Percentiles rank a stretch among this genome's conserved stretches.
phyloP scores from a whole-genome alignment of 306 rosid species.

The Citrullus amarus region DNA sequence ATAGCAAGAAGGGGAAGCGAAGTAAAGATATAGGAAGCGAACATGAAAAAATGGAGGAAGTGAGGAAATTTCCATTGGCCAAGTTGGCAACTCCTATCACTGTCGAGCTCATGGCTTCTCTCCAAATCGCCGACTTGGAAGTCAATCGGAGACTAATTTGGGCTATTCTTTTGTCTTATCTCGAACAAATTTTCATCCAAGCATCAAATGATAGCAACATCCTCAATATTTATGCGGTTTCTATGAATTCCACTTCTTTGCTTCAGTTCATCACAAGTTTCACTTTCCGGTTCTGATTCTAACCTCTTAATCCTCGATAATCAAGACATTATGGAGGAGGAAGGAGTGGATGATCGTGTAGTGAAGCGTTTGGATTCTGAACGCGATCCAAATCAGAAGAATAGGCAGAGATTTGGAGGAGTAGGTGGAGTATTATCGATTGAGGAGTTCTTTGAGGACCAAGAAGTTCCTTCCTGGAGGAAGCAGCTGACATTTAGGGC shows the following conservation, averaged over 20 bases:
- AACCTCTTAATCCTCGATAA: background rate
- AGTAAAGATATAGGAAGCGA: no score
- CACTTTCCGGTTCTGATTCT: background rate
- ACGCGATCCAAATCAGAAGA: conserved; percentile 17
- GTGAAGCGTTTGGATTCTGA: background rate
- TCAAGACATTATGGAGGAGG: background rate
- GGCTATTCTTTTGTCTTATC: background rate
- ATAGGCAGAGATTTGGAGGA: background rate
- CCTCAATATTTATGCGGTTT: background rate
- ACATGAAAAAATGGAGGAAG: background rate
- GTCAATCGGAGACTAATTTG: background rate
- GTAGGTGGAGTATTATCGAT: conserved; percentile 2
- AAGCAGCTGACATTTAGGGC: conserved; percentile 30
- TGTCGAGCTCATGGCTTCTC: background rate
- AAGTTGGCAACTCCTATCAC: background rate
- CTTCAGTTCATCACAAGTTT: background rate
- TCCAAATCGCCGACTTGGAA: background rate
- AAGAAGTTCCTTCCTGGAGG: conserved; percentile 22
- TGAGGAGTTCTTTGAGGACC: conserved; percentile 22
- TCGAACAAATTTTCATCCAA: background rate
- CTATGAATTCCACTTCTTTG: background rate
- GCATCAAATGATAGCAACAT: background rate
- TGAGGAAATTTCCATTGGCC: background rate
- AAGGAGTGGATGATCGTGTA: background rate
- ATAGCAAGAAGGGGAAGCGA: no score